A percentile compares a stretch with the other conserved stretches of the same genome.
Evolutionary conservation across 805 yeast species (phyloP).

Genomic region (Yarrowia deformans): DNA sequence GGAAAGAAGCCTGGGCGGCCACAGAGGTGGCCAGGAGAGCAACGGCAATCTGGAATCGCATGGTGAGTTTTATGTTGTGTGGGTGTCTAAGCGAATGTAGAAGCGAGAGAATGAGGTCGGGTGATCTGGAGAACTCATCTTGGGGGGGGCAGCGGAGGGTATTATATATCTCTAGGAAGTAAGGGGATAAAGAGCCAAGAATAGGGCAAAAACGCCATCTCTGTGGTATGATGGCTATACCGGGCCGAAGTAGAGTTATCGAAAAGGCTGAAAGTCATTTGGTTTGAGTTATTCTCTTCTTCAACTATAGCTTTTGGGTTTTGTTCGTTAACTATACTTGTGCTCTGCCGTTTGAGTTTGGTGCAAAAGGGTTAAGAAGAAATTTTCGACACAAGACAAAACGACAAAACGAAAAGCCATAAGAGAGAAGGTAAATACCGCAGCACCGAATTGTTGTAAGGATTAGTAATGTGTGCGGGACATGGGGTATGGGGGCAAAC

Average conservation of each 20-base stretch:
- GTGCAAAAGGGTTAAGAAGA: background rate
- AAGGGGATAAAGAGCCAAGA: no score
- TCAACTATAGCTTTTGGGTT: background rate
- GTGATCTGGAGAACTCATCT: background rate
- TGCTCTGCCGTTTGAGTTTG: background rate
- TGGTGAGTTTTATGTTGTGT: background rate
- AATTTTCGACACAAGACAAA: background rate
- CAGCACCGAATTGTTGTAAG: background rate
- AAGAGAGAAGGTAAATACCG: background rate
- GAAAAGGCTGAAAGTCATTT: background rate
- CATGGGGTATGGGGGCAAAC: background rate
- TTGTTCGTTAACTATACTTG: background rate
- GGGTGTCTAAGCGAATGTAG: conserved; percentile 3
- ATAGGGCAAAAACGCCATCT: background rate
- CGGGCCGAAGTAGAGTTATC: background rate
- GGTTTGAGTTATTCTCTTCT: background rate
- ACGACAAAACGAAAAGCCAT: background rate
- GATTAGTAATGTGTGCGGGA: background rate
- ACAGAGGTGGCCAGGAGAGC: conserved; percentile 11
- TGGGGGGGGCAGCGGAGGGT: background rate
- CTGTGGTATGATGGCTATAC: background rate
- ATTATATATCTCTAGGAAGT: background rate
- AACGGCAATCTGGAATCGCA: conserved; percentile 15
- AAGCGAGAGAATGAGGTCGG: conserved; percentile 27
- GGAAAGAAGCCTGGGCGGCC: conserved; percentile 1